Conservation (phyloP, 1,284 basidiomycete genomes). For the Pholiota adiposa region DNA sequence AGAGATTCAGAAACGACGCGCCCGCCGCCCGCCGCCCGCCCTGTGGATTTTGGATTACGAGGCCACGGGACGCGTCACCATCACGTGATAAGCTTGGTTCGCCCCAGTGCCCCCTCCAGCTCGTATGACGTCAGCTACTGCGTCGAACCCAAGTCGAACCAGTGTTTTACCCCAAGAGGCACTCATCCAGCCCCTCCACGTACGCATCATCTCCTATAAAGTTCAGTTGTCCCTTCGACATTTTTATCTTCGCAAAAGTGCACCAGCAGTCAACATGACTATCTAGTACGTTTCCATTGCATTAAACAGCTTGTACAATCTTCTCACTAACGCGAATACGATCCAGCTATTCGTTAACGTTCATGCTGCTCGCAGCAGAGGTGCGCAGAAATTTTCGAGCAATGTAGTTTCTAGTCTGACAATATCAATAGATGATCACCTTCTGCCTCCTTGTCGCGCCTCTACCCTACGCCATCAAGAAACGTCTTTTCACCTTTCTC, state of each 20-base stretch:
- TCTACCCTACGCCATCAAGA: slow-evolving; percentile 75
- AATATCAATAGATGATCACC: slow-evolving; percentile 58
- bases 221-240: neutral
- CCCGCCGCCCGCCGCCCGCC: no score
- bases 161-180: slow-evolving; percentile 9
- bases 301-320: neutral
- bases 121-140: slow-evolving; percentile 19
- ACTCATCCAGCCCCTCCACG: no score
- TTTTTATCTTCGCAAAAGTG: slow-evolving; percentile 5
- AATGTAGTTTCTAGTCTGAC: neutral
- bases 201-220: slow-evolving; percentile 8
- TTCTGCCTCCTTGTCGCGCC: slow-evolving; percentile 80
- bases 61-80: slow-evolving; percentile 25
- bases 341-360: slow-evolving; percentile 74
- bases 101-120: slow-evolving; percentile 13
- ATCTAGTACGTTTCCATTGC: slow-evolving; percentile 58
- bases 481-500: slow-evolving; percentile 77
- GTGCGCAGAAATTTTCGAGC: slow-evolving; percentile 30
- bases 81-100: slow-evolving; percentile 19
- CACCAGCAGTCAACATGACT: slow-evolving; percentile 54
- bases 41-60: slow-evolving; percentile 18
- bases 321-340: neutral
- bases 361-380: slow-evolving; percentile 76
- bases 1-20: slow-evolving; percentile 14
- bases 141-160: slow-evolving; percentile 8